Percentiles rank a stretch among this genome's conserved stretches.
Conservation (phyloP, 192 early-diverging fungal genomes). For the Coemansia sp. region DNA sequence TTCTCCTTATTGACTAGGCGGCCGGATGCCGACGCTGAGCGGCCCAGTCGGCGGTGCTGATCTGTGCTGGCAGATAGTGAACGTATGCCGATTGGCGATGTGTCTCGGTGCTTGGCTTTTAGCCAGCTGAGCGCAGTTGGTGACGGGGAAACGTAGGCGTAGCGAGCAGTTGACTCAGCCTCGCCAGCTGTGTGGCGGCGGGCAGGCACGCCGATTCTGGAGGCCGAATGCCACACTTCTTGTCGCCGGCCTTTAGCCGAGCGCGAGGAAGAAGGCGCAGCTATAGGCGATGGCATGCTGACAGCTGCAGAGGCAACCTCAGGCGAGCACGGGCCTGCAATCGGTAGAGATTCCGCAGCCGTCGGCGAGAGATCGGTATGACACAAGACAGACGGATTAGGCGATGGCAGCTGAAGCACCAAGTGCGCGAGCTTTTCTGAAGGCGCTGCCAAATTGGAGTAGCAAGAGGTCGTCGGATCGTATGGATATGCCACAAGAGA, state of each 20-base stretch:
- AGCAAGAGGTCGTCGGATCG: background rate
- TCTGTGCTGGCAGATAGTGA: constrained; percentile 14
- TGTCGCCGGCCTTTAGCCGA: background rate
- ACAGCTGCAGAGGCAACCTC: constrained; percentile 2
- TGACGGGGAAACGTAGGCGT: constrained; percentile 6
- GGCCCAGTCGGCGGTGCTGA: constrained; percentile 8
- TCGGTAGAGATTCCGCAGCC: background rate
- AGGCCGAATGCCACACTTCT: background rate
- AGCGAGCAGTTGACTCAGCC: constrained; percentile 12
- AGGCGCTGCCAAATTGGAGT: background rate
- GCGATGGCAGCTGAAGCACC: constrained; percentile 43
- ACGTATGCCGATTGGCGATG: constrained; percentile 45
- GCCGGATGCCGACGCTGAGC: constrained; percentile 3
- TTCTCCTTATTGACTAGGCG: background rate
- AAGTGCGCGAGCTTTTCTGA: background rate
- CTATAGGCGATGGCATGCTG: background rate
- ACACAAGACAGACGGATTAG: constrained; percentile 28
- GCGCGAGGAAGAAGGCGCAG: background rate
- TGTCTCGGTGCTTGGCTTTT: constrained; percentile 24
- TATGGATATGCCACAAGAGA: constrained; percentile 10
- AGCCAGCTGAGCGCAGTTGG: constrained; percentile 11
- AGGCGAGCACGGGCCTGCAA: background rate
- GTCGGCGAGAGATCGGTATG: constrained; percentile 10
- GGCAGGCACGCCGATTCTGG: constrained; percentile 5
- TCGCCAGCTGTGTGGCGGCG: constrained; percentile 51